phyloP scores from a whole-genome alignment of 441 rosid species.

The Mallotus japonicus region DNA sequence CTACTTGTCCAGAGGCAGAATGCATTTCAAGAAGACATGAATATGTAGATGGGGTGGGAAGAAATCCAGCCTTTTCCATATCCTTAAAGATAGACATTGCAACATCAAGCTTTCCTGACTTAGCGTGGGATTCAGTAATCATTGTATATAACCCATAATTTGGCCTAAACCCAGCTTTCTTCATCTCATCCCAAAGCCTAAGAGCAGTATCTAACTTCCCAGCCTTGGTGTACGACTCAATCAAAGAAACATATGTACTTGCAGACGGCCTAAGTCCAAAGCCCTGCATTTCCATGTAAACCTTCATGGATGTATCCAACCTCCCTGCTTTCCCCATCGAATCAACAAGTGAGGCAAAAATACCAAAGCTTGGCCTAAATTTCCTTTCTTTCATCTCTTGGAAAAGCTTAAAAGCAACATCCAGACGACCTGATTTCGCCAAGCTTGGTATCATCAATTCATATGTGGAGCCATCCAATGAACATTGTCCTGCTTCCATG shows the following conservation, averaged over 20 bases:
- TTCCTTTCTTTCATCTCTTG: conserved; percentile 87
- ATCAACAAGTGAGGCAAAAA: conserved; percentile 87
- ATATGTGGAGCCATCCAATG: conserved; percentile 72
- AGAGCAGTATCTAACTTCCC: conserved; percentile 87
- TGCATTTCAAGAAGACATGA: conserved; percentile 94
- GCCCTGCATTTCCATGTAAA: conserved; percentile 85
- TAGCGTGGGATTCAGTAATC: conserved; percentile 91
- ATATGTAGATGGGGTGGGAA: conserved; percentile 89
- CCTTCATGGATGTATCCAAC: conserved; percentile 82
- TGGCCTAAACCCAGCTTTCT: conserved; percentile 75
- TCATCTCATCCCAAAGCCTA: conserved; percentile 95
- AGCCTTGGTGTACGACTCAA: conserved; percentile 84
- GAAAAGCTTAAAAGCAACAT: conserved; percentile 85
- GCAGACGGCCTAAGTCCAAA: conserved; percentile 79
- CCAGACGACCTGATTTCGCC: conserved; percentile 96
- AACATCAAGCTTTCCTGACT: conserved; percentile 90
- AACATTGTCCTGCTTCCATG: conserved; percentile 67
- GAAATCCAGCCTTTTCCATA: conserved; percentile 94
- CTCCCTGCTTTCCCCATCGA: conserved; percentile 97
- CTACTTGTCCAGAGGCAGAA: conserved; percentile 86
- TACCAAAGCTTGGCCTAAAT: conserved; percentile 54
- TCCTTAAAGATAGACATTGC: conserved; percentile 80
- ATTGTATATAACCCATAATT: conserved; percentile 81
- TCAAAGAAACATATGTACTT: conserved; percentile 75
- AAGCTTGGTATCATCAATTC: conserved; percentile 88